Base-by-base conservation (phyloP, 2,329 filamentous ascomycete species). In the Cercospora sojina region DNA sequence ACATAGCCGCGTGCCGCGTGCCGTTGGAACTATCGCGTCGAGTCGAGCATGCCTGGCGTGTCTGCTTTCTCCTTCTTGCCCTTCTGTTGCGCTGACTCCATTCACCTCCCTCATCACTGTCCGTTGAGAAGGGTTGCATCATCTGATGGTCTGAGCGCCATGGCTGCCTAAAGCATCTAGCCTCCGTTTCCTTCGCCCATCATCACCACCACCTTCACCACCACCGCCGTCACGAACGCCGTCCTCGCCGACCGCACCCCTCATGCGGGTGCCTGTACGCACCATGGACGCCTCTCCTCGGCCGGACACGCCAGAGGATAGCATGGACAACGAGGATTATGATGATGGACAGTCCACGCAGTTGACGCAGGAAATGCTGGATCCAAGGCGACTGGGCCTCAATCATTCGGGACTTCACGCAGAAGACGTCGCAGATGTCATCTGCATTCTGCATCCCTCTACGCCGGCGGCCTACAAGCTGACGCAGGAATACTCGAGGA, bases 401-500 rank as follows among this genome's bases (percentile, higher is more conserved):
- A 90, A 92, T 78, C 91, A 92, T 76, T 95, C 92, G 47, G 92
- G 91, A 64, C 88, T 97, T 68, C 90, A 86, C 62, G 90, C 93
- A 72, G 86, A 91, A 70, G 93, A 97, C 77, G 86, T 95, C 59
- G 87, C 91, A 68, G 93, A 97, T 79, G 92, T 97, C 72, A 87
- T 97, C 70, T 96, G 93, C 80, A 88, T 97, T 65, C 85, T 98
- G 29, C 89, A 96, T 72, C 93, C 94, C 10, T 87, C 87, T 70
- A 91, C 92, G 2, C 83, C 87, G 43, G 85, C 86, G 23, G 92
- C 94, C 20, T 88, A 90, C 69, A 82, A 83, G 69, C 91, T 93
- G 72, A 88, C 94, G n/a, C 79, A 82, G 49, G 79, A 82, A 2
- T 87, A 87, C 20, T 83, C 85, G 10, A 70, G 79, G 9, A 70